These are phyloP conservation scores for Boehmeria nivea DNA, from an alignment of 306 rosid species.

Conservation along the genomic window DNA sequence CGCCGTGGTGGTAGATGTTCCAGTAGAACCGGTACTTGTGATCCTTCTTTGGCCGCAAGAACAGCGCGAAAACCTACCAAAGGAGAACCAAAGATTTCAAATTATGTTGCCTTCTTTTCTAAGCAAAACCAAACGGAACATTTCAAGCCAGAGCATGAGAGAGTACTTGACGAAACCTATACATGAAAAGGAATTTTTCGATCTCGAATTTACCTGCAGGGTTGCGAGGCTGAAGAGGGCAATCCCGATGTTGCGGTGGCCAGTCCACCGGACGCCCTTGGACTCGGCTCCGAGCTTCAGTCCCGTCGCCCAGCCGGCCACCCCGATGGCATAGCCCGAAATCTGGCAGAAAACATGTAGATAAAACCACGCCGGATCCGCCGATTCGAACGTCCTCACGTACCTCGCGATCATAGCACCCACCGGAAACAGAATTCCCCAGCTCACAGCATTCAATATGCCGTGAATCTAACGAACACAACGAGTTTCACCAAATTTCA, in stretches of 20 bases:
- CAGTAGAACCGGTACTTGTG: slow-evolving; percentile 63
- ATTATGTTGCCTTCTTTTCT: no score
- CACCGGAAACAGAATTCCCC: slow-evolving; percentile 84
- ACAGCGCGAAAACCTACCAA: slow-evolving; percentile 77
- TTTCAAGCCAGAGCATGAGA: no score
- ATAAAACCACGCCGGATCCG: slow-evolving; percentile 93
- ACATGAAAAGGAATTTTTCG: no score
- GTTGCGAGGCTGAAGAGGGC: slow-evolving; percentile 66
- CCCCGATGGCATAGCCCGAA: slow-evolving; percentile 73
- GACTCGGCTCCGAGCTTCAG: slow-evolving; percentile 75
- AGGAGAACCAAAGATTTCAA: background rate
- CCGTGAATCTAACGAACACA: slow-evolving; percentile 61
- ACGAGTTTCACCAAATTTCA: background rate
- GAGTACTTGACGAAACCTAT: no score
- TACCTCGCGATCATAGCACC: slow-evolving; percentile 82
- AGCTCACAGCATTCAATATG: slow-evolving; percentile 67
- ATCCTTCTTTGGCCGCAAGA: slow-evolving; percentile 67
- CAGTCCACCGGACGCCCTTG: slow-evolving; percentile 18
- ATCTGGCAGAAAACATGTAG: slow-evolving; percentile 63
- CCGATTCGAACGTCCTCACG: slow-evolving; percentile 54
- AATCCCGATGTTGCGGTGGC: slow-evolving; percentile 75
- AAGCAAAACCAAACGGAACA: no score
- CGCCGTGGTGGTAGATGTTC: slow-evolving; percentile 76
- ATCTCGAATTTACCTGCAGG: slow-evolving; percentile 45
- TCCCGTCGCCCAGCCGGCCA: slow-evolving; percentile 93